Conservation (phyloP, 805 yeast species). For the Barnettozyma populi region DNA sequence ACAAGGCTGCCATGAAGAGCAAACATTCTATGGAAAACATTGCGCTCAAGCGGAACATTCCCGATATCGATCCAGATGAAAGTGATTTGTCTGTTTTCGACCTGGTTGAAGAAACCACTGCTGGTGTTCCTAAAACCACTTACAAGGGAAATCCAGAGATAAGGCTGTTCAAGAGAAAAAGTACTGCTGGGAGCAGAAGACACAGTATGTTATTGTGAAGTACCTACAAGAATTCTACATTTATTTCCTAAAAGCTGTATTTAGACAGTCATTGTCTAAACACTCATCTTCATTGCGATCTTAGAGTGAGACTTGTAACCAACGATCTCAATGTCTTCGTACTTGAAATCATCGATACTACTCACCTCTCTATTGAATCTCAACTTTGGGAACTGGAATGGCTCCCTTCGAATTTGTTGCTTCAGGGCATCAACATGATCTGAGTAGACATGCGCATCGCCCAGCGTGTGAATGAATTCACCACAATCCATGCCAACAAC, state of each 20-base stretch:
- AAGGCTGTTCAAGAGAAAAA: conserved; percentile 12
- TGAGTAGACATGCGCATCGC: conserved; percentile 92
- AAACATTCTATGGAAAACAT: conserved; percentile 7
- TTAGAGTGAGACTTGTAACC: conserved; percentile 78
- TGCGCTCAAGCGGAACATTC: conserved; percentile 4
- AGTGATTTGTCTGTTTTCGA: conserved; percentile 26
- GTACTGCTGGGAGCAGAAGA: conserved; percentile 17
- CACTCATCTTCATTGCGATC: conserved; percentile 97
- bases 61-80: conserved; percentile 9
- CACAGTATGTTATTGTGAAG: conserved; percentile 19
- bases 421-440: conserved; percentile 91
- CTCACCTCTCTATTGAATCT: conserved; percentile 60
- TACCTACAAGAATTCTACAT: neutral
- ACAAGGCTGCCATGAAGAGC: conserved; percentile 14
- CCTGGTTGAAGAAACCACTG: conserved; percentile 24
- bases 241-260: neutral
- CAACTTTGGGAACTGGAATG: conserved; percentile 77
- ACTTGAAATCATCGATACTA: conserved; percentile 80
- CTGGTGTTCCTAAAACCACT: conserved; percentile 25
- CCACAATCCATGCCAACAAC: conserved; percentile 95
- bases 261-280: conserved; percentile 35
- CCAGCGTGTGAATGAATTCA: conserved; percentile 90
- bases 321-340: conserved; percentile 78
- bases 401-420: conserved; percentile 70
- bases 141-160: conserved; percentile 23